Conservation (phyloP, 768 basidiomycete genomes). For the Dioszegia hungarica region DNA sequence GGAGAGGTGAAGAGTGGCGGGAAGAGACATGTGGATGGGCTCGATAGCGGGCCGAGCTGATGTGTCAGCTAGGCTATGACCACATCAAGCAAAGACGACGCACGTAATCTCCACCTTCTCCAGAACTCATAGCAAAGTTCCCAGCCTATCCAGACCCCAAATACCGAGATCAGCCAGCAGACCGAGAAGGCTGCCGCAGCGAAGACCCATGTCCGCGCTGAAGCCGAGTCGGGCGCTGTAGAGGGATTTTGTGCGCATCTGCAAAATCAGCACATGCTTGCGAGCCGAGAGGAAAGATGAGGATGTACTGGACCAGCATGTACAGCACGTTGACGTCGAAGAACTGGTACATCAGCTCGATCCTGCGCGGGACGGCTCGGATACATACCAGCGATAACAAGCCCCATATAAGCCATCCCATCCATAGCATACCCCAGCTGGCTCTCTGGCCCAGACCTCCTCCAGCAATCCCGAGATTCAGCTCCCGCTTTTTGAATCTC, state of each 20-base stretch:
- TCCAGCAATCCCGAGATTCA: constrained; percentile 36
- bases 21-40: constrained; percentile 75
- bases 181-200: constrained; percentile 76
- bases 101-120: constrained; percentile 48
- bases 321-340: constrained; percentile 86
- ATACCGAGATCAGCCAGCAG: constrained; percentile 71
- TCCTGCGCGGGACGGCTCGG: background rate
- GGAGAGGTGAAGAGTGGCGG: constrained; percentile 68
- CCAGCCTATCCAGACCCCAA: constrained; percentile 69
- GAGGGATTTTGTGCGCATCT: constrained; percentile 74
- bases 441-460: constrained; percentile 17
- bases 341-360: constrained; percentile 51
- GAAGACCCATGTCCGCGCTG: constrained; percentile 73
- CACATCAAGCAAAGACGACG: constrained; percentile 12
- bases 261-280: constrained; percentile 7
- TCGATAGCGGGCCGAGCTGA: constrained; percentile 75
- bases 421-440: constrained; percentile 26
- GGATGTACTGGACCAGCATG: constrained; percentile 72
- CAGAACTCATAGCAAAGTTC: constrained; percentile 35
- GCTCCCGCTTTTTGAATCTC: constrained; percentile 34
- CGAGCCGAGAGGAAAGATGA: background rate
- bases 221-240: constrained; percentile 57
- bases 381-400: constrained; percentile 32
- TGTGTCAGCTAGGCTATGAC: background rate
- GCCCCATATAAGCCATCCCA: constrained; percentile 16